Percentiles rank a stretch among this genome's conserved stretches.
Evolutionary conservation across 768 basidiomycete species (phyloP).

Genomic region (Lactifluus piperatus): DNA sequence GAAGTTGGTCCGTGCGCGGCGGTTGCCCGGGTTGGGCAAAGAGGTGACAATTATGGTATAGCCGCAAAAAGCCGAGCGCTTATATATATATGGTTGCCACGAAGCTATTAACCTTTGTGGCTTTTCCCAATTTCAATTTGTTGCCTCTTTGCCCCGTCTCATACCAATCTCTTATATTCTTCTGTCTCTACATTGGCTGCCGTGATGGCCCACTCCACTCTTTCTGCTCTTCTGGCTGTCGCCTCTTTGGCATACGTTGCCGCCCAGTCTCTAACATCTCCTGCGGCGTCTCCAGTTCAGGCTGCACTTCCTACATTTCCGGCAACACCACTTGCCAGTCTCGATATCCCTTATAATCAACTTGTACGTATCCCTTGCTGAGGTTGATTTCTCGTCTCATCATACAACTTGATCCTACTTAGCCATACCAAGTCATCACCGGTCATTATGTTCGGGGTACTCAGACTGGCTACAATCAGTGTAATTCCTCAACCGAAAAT

Average conservation of each 20-base stretch:
- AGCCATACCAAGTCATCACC: conserved; percentile 47
- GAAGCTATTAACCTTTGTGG: background rate
- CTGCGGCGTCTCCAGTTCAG: too few relatives aligned
- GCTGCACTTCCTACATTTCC: conserved; percentile 16
- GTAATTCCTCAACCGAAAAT: conserved; percentile 57
- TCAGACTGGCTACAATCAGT: conserved; percentile 58
- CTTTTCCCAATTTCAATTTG: background rate
- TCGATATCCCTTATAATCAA: conserved; percentile 23
- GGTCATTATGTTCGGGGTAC: conserved; percentile 39
- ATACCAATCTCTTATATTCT: background rate
- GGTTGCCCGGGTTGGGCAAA: too few relatives aligned
- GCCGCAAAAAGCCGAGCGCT: conserved; percentile 4
- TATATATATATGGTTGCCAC: conserved; percentile 17
- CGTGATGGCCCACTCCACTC: conserved; percentile 29
- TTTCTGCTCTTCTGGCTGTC: conserved; percentile 28
- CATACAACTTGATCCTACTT: background rate
- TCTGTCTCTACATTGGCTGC: conserved; percentile 16
- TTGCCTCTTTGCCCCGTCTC: too few relatives aligned
- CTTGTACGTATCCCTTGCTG: conserved; percentile 19
- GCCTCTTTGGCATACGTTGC: conserved; percentile 23
- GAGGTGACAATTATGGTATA: too few relatives aligned
- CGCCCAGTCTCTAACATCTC: conserved; percentile 23
- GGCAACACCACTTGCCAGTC: conserved; percentile 25
- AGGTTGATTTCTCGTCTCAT: background rate
- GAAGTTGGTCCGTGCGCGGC: conserved; percentile 11